Conservation (phyloP, 1,284 basidiomycete species). For the Fomitiporia mediterranea region DNA sequence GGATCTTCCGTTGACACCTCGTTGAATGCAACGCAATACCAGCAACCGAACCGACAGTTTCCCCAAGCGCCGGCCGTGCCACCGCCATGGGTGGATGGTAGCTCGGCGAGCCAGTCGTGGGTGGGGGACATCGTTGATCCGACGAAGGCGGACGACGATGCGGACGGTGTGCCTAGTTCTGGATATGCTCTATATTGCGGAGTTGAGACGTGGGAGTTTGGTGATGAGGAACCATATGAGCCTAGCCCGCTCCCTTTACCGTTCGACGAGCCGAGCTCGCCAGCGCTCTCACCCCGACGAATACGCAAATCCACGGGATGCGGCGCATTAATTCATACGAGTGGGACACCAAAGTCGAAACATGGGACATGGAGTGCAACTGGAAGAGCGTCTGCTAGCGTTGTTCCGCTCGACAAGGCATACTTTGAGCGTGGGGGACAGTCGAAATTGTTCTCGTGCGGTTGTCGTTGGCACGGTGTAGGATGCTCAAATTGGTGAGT, state of each 20-base stretch:
- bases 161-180: constrained; percentile 12
- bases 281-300: background rate
- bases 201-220: constrained; percentile 14
- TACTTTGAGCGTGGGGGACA: constrained; percentile 19
- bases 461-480: constrained; percentile 20
- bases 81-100: constrained; percentile 8
- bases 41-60: background rate
- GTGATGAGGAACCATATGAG: constrained; percentile 14
- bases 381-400: constrained; percentile 11
- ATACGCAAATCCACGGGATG: constrained; percentile 18
- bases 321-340: constrained; percentile 16
- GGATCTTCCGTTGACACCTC: constrained; percentile 2
- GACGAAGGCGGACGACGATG: constrained; percentile 16
- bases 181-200: constrained; percentile 19
- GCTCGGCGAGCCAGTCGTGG: constrained; percentile 13
- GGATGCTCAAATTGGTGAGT: constrained; percentile 19
- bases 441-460: constrained; percentile 19
- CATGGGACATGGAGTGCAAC: constrained; percentile 17
- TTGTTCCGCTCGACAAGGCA: constrained; percentile 15
- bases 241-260: constrained; percentile 12
- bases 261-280: background rate
- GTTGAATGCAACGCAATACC: constrained; percentile 8
- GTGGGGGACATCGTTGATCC: constrained; percentile 5
- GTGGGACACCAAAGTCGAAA: constrained; percentile 11
- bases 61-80: constrained; percentile 2